Conservation (phyloP, 2,329 filamentous ascomycete species). For the Pseudogymnoascus verrucosus region DNA sequence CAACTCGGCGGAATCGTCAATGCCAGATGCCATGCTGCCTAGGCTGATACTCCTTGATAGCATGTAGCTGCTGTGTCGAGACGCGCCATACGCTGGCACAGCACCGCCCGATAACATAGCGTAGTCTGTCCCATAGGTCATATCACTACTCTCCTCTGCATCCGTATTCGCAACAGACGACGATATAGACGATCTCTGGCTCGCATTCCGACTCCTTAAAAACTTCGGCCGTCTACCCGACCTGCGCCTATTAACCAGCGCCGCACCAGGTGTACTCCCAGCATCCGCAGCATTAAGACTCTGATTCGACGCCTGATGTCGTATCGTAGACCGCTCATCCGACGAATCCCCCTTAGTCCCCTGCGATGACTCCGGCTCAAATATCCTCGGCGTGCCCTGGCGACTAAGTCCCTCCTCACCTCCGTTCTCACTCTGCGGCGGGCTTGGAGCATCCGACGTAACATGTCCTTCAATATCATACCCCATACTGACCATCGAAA, state of each 20-base stretch:
- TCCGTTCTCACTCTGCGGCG: neutral
- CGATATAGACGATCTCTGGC: constrained; percentile 53
- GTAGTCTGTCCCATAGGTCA: constrained; percentile 69
- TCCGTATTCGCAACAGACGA: constrained; percentile 49
- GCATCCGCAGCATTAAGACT: constrained; percentile 33
- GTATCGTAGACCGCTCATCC: constrained; percentile 21
- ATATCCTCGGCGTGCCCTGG: neutral
- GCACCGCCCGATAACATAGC: constrained; percentile 77
- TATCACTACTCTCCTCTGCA: constrained; percentile 56
- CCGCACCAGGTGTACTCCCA: constrained; percentile 39
- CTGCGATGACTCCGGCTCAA: neutral
- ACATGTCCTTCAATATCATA: constrained; percentile 13
- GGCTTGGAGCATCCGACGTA: constrained; percentile 2
- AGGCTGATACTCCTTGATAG: constrained; percentile 75
- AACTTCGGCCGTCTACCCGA: constrained; percentile 46
- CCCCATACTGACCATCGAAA: constrained; percentile 37
- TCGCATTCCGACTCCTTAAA: constrained; percentile 44
- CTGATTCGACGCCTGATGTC: constrained; percentile 29
- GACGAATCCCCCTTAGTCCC: constrained; percentile 13
- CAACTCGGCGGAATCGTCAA: constrained; percentile 36
- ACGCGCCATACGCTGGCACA: constrained; percentile 46
- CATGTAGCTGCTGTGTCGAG: constrained; percentile 43
- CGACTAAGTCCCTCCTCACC: neutral
- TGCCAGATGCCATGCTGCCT: constrained; percentile 78
- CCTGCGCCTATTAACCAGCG: constrained; percentile 32